Conservation (phyloP, 441 rosid genomes). For the Hypseocharis bilobata region DNA sequence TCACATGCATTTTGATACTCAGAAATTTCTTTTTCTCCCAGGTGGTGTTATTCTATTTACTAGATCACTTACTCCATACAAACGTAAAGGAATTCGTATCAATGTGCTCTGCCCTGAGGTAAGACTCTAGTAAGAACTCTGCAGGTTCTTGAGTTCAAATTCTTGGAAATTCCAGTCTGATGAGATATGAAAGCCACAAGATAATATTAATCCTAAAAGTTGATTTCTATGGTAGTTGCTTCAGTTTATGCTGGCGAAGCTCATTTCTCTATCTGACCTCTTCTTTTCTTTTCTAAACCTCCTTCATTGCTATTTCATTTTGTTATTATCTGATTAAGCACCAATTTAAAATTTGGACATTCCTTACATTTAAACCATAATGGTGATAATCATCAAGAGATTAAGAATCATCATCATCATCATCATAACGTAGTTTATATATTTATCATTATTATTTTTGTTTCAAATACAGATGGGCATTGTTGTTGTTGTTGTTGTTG, state of each 20-base stretch:
- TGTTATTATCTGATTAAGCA: background rate
- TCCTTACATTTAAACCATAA: too few species aligned
- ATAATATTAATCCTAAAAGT: background rate
- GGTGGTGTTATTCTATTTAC: slow-evolving; percentile 85
- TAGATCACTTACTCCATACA: slow-evolving; percentile 53
- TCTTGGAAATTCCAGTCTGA: background rate
- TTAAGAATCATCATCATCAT: background rate
- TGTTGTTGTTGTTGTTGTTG: too few species aligned
- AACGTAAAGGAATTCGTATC: slow-evolving; percentile 66
- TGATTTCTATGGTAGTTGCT: background rate
- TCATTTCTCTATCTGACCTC: background rate
- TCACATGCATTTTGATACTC: slow-evolving; percentile 14
- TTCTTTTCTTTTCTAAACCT: background rate
- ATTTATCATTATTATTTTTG: background rate
- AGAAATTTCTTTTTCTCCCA: slow-evolving; percentile 20
- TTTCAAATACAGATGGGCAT: too few species aligned
- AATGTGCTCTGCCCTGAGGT: slow-evolving; percentile 99
- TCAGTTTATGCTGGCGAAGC: background rate
- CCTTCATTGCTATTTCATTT: background rate
- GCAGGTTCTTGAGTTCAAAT: background rate
- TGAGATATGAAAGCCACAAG: background rate
- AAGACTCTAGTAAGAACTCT: slow-evolving; percentile 16
- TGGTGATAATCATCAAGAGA: background rate
- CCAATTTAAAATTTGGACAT: background rate
- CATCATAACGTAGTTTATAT: background rate